Evolutionary conservation across 2,329 filamentous ascomycete genomes (phyloP).

Genomic region (Allantophomopsis lycopodina): DNA sequence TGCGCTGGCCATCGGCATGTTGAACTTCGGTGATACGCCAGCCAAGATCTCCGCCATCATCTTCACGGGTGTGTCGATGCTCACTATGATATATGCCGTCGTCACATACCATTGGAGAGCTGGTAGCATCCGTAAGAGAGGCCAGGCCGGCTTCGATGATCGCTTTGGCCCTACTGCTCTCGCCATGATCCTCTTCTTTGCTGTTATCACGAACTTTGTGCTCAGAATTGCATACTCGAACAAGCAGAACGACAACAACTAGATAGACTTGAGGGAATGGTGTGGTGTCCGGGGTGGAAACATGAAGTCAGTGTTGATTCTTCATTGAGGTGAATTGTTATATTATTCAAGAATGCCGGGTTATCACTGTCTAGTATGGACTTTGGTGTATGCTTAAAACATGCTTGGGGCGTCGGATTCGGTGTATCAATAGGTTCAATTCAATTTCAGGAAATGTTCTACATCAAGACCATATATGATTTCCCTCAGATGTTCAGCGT

Average conservation of each 20-base stretch:
- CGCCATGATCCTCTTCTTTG: constrained; percentile 71
- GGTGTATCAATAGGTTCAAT: too few species aligned
- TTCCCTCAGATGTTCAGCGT: too few species aligned
- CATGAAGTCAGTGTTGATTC: not conserved
- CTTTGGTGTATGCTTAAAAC: too few species aligned
- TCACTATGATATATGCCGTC: constrained; percentile 89
- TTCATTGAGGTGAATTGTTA: not conserved
- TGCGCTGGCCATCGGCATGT: constrained; percentile 87
- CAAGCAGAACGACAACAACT: constrained; percentile 5
- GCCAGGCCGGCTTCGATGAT: constrained; percentile 94
- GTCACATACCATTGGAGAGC: constrained; percentile 96
- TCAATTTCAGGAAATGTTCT: too few species aligned
- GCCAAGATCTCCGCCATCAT: constrained; percentile 89
- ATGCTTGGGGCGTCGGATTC: too few species aligned
- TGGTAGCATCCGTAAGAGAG: constrained; percentile 78
- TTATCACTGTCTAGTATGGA: not conserved
- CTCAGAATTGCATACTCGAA: constrained; percentile 47
- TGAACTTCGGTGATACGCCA: constrained; percentile 93
- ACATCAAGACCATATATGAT: too few species aligned
- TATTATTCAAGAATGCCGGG: not conserved
- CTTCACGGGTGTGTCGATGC: constrained; percentile 89
- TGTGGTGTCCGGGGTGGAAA: not conserved
- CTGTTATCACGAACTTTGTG: constrained; percentile 93
- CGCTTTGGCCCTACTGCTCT: constrained; percentile 85
- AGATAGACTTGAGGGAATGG: constrained; percentile 2